Base-by-base conservation (phyloP, 805 yeast genomes). In the Ogataea henricii region DNA sequence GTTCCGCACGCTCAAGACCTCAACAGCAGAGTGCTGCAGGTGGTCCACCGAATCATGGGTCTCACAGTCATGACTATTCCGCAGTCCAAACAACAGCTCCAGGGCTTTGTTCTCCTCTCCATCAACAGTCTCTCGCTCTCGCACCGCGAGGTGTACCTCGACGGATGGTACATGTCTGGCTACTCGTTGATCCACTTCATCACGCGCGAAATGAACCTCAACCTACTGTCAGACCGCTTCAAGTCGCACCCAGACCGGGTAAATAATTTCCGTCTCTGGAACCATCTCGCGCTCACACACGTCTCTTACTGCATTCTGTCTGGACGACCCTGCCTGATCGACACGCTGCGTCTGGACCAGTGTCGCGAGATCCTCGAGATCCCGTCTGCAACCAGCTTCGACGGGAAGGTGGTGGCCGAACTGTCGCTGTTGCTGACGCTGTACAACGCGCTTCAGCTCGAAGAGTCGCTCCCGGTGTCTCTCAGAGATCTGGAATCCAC, bases 351-450 rank as follows among this genome's bases (percentile, higher is more conserved):
- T 33, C 62, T 84, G 37, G 81, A 79, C 48, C 76, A 79, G 49
- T 81, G 88, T 51, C 72, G 81, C 8, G 73, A 79, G 17, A 77
- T 85, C 1, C 64, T 86, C 29, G 79, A 82, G 21, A 65, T 82
- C 18, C 72, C 83, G 1, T 72, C 79, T 22, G 80, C 89, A 2
- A 82, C 86, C 7, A 82, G 83, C 55, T 85, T 85, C 62, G 92
- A 86, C 62, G 89, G 88, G 6, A 64, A 88, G 47, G 81, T 85
- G 81, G 85, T 86, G 6, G 83, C 88, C 38, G 89, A 85, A 59
- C 76, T 86, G 35, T 75, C 82, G 4, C 70, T 85, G 13, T 73
- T 82, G 38, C 64, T 79, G 30, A 71, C 81, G n/a, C 66, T 83
- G 1, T 83, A 84, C 65, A 81, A 79, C 52, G 83, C 74, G 60